Conservation (phyloP, 148 eudicot species). For the Rhododendron griersonianum region DNA sequence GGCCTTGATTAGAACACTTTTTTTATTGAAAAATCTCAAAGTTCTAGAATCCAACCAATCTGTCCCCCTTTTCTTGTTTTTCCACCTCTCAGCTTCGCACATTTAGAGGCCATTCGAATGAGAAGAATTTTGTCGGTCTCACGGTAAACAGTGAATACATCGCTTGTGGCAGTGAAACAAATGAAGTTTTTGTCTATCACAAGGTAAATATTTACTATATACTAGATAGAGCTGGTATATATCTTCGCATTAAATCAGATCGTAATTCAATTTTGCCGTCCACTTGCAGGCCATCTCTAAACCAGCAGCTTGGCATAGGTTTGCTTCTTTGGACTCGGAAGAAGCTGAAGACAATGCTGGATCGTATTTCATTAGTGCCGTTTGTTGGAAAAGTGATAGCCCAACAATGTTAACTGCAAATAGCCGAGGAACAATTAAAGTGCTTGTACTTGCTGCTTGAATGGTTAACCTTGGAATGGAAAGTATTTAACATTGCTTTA, state of each 20-base stretch:
- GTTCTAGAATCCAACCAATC: not conserved
- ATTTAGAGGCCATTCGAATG: slow-evolving; percentile 71
- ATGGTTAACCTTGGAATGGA: slow-evolving; percentile 26
- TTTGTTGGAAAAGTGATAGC: slow-evolving; percentile 82
- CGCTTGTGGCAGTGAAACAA: slow-evolving; percentile 90
- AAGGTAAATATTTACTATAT: slow-evolving; percentile 38
- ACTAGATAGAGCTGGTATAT: slow-evolving; percentile 34
- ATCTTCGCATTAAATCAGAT: not conserved
- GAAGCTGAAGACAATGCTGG: slow-evolving; percentile 55
- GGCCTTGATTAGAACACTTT: not conserved
- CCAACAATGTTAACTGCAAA: slow-evolving; percentile 75
- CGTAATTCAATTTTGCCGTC: not conserved
- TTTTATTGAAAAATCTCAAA: not conserved
- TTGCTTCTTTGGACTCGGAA: slow-evolving; percentile 34
- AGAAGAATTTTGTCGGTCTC: slow-evolving; percentile 86
- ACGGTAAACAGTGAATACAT: slow-evolving; percentile 63
- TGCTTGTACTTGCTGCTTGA: slow-evolving; percentile 65
- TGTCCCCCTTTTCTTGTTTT: not conserved
- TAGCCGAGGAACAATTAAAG: slow-evolving; percentile 75
- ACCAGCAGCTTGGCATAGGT: slow-evolving; percentile 62
- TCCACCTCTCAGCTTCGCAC: slow-evolving; percentile 29
- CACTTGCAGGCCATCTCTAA: slow-evolving; percentile 61
- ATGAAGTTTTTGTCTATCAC: slow-evolving; percentile 82
- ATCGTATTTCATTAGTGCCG: slow-evolving; percentile 74
- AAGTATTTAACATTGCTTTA: not conserved